These are phyloP conservation scores for Suhomyces pyralidae DNA, from an alignment of 805 yeast species.

Conservation along the genomic window DNA sequence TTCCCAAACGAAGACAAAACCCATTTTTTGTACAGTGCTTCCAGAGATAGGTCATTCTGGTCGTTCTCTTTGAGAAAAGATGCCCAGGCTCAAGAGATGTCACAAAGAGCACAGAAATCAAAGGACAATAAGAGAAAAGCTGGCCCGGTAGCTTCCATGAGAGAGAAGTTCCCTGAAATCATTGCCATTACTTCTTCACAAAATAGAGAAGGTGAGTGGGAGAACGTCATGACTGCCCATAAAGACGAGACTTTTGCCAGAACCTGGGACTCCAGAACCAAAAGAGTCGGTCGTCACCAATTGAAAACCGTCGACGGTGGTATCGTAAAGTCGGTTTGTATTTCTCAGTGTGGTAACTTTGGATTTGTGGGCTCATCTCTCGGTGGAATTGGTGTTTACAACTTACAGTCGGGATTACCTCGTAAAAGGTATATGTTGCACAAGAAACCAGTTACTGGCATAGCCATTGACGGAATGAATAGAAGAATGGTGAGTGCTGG, in stretches of 20 bases:
- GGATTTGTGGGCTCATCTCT: conserved; percentile 83
- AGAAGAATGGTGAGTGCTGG: conserved; percentile 83
- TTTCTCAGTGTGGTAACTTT: conserved; percentile 94
- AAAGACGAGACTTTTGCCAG: conserved; percentile 79
- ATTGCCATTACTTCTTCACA: conserved; percentile 66
- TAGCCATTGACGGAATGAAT: conserved; percentile 88
- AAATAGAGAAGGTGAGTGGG: conserved; percentile 88
- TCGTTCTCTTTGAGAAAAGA: conserved; percentile 89
- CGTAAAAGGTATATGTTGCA: conserved; percentile 70
- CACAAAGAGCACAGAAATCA: conserved; percentile 60
- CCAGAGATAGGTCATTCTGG: conserved; percentile 87
- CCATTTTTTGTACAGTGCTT: conserved; percentile 82
- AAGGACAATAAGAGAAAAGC: conserved; percentile 42
- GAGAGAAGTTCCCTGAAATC: conserved; percentile 77
- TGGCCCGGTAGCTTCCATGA: conserved; percentile 52
- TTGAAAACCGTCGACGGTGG: conserved; percentile 78
- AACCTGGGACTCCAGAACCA: conserved; percentile 82
- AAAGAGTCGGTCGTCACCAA: conserved; percentile 73
- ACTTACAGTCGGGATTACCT: conserved; percentile 85
- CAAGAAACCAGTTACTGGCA: conserved; percentile 80
- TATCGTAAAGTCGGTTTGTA: conserved; percentile 66
- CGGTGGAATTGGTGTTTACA: conserved; percentile 84
- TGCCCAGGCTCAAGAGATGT: conserved; percentile 91
- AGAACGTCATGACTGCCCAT: conserved; percentile 85
- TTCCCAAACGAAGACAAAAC: conserved; percentile 76